Evolutionary conservation across 2,329 filamentous ascomycete genomes (phyloP).

Genomic region (Scedosporium dehoogii): DNA sequence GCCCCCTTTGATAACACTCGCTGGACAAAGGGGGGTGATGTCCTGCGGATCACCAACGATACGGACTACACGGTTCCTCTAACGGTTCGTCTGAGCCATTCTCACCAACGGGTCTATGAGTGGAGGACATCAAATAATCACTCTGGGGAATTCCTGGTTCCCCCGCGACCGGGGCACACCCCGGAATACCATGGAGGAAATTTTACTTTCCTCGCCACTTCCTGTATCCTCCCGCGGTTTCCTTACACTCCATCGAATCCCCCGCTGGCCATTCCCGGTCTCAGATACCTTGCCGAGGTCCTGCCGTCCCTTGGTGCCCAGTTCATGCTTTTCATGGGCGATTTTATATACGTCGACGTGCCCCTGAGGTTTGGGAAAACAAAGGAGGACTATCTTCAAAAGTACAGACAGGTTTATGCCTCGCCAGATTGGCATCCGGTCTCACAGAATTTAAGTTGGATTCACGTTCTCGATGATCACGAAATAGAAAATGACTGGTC

Average conservation of each 20-base stretch:
- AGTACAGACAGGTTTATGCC: constrained; percentile 92
- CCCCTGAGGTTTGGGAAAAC: constrained; percentile 66
- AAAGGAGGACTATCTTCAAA: constrained; percentile 69
- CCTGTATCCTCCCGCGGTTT: constrained; percentile 78
- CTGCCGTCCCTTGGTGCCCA: constrained; percentile 64
- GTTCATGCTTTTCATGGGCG: constrained; percentile 73
- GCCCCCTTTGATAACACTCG: constrained; percentile 42
- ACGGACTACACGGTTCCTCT: constrained; percentile 77
- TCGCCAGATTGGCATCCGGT: constrained; percentile 82
- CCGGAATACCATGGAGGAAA: constrained; percentile 52
- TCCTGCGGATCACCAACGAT: constrained; percentile 57
- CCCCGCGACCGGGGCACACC: constrained; percentile 58
- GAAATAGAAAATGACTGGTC: constrained; percentile 95
- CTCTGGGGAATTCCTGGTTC: constrained; percentile 69
- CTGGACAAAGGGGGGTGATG: constrained; percentile 58
- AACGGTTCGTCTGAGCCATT: constrained; percentile 51
- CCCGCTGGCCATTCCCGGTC: constrained; percentile 70
- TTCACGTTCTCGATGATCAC: constrained; percentile 93
- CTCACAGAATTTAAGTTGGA: constrained; percentile 80
- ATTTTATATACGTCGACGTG: constrained; percentile 88
- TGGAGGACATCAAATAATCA: constrained; percentile 84
- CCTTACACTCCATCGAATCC: constrained; percentile 83
- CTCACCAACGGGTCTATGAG: constrained; percentile 65
- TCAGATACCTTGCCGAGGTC: constrained; percentile 64
- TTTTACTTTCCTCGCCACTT: constrained; percentile 86